Evolutionary conservation across 352 stramenopile species (phyloP), one percentile per base, ranked within the genome.

Genomic region (Phytophthora litchii): DNA sequence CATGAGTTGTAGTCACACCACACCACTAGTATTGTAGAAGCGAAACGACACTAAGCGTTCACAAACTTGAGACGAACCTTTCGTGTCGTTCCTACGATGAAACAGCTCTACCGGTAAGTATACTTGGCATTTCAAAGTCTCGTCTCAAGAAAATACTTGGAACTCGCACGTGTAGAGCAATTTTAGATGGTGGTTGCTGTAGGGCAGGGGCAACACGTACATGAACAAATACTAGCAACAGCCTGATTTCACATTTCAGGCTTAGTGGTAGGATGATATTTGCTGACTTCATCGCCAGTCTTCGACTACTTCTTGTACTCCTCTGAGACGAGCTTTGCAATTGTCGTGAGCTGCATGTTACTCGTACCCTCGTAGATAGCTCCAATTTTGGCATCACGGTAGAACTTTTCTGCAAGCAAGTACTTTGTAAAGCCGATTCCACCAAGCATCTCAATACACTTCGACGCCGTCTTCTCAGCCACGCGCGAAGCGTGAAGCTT

Each of bases 281-380:
- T 27, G 23, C 3, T 27, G 23, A 17, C 3, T 32, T 16, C 16
- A 32, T 42, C 17, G 38, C 14, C 4, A 3, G 23, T 27, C 3
- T 55, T 73, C 25, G 6, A 12, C 40, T 75, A 90, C 67, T 88
- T 89, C 58, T 89, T 90, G 74, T 91, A 97, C 60, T 97, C 81
- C 23, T 96, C 76, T 57, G 94, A 84, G 45, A 97, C 70, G 13
- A 97, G 60, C 70, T 97, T 97, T 44, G 91, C 89, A 57, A 97
- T 97, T 10, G 89, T 97, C 45, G 82, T 92, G 35, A 98, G 89
- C 86, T 98, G 95, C 83, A 99, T 98, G 73, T 98, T 98, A 67
- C 84, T 98, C 10, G 95, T 99, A 19, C 97, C 97, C 77, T 99
- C 97, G 78, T 99, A 99, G 53, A 99, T 99, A 19, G 86, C 83